phyloP scores from a whole-genome alignment of 148 eudicot genomes.

The Vaccinium macrocarpon region DNA sequence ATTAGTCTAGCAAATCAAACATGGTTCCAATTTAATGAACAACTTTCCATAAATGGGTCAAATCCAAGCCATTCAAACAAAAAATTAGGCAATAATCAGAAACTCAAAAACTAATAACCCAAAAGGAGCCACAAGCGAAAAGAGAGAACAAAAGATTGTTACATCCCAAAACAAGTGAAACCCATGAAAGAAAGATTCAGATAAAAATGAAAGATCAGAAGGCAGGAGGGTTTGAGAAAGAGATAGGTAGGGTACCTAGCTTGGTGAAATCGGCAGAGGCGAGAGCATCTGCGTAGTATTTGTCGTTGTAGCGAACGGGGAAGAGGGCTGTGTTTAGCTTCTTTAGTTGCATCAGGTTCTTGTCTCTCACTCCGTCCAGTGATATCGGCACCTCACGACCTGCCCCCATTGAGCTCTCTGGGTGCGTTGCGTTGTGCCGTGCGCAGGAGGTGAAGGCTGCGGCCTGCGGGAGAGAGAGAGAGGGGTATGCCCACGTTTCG shows the following conservation, averaged over 20 bases:
- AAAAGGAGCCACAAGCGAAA: background rate
- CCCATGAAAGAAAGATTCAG: background rate
- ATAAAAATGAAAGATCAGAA: background rate
- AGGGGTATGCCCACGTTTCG: background rate
- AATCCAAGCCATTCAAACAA: background rate
- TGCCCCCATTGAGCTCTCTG: slow-evolving; percentile 34
- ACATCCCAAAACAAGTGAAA: background rate
- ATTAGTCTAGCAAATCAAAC: background rate
- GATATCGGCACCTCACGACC: slow-evolving; percentile 58
- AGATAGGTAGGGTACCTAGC: slow-evolving; percentile 53
- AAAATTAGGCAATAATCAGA: background rate
- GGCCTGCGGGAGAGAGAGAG: too few relatives aligned
- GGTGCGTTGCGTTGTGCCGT: background rate
- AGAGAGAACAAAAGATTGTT: background rate
- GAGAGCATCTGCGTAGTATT: slow-evolving; percentile 79
- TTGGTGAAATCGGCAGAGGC: slow-evolving; percentile 82
- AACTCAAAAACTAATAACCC: background rate
- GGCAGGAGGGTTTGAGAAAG: background rate
- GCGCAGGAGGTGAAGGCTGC: slow-evolving; percentile 8
- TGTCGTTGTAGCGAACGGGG: slow-evolving; percentile 91
- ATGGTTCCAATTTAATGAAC: background rate
- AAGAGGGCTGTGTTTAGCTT: slow-evolving; percentile 84
- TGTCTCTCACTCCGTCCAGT: slow-evolving; percentile 78
- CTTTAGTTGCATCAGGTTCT: slow-evolving; percentile 83
- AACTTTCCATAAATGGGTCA: background rate